Evolutionary conservation across 164 flowering plant species (phyloP).

Genomic region (Kingdonia uniflora): DNA sequence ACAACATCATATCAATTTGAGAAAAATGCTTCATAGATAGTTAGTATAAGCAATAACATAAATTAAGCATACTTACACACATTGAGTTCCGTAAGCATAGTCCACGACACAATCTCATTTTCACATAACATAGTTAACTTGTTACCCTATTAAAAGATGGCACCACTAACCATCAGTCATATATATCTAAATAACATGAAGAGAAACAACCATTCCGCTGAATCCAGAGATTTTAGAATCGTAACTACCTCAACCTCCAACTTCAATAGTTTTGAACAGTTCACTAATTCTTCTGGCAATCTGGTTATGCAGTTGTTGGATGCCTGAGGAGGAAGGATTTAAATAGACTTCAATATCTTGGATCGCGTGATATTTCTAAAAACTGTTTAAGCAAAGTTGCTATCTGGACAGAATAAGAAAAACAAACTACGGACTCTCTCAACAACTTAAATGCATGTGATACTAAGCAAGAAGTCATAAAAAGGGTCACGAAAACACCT

Average conservation of each 20-base stretch:
- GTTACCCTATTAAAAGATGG: slow-evolving; percentile 52
- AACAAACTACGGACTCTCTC: too few relatives aligned
- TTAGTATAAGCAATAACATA: not conserved
- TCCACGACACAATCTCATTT: slow-evolving; percentile 57
- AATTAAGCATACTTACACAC: slow-evolving; percentile 41
- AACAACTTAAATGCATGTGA: too few relatives aligned
- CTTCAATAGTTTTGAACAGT: slow-evolving; percentile 70
- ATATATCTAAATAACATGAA: not conserved
- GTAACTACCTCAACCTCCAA: slow-evolving; percentile 75
- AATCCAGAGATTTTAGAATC: not conserved
- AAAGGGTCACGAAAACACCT: too few relatives aligned
- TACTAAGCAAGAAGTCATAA: too few relatives aligned
- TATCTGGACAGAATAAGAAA: too few relatives aligned
- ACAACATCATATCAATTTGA: not conserved
- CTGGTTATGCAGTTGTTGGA: slow-evolving; percentile 61
- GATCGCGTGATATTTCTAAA: too few relatives aligned
- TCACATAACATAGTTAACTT: slow-evolving; percentile 48
- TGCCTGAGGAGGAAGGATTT: slow-evolving; percentile 38
- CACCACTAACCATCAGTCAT: too few relatives aligned
- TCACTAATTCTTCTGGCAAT: slow-evolving; percentile 67
- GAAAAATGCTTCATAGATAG: not conserved
- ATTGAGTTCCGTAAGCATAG: slow-evolving; percentile 75
- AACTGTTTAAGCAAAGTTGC: too few relatives aligned
- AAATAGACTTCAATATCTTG: too few relatives aligned
- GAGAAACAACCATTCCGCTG: not conserved